Evolutionary conservation across 2,329 filamentous ascomycete species (phyloP), one percentile per base, ranked within the genome.

Genomic region (Xylaria sp.): DNA sequence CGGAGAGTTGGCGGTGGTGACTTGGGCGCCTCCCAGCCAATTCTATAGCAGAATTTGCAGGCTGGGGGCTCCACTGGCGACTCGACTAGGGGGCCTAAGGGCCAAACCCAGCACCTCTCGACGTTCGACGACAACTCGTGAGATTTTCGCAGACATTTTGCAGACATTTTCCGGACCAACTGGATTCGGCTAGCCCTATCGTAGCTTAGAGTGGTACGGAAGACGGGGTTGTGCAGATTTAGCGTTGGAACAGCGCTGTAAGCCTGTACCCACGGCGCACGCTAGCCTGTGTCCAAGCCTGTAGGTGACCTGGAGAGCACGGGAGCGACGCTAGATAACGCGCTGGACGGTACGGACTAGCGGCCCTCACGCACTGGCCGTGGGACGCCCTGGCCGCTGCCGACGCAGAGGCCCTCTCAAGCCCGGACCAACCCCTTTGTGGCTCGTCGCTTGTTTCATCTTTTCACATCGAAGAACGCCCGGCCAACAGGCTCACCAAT

Each of bases 401-500:
- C 11, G 7, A 10, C 2, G 11, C 37, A 30, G 55, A 34, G 18
- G 35, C 9, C 23, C 23, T 30, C 23, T 30, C 23, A 30, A 30
- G 23, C 23, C 23, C 23, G 34, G 39, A 51, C 55, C 37, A n/a
- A 46, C 18, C 60, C 50, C 60, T 57, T 65, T 60, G 65, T 67
- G 64, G 64, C 65, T 63, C 61, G 63, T 68, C 66, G 64, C 65
- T 67, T 71, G 69, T 71, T 71, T 71, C 69, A 71, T 66, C 60
- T 70, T 62, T 65, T 48, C 23, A 34, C 49, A 18, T 51, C 23
- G 11, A 62, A 63, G 50, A 62, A 55, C 61, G 61, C 23, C 5
- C 23, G 60, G 59, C 57, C 58, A 57, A 65, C 67, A 64, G 64
- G 68, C 65, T 61, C 59, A 65, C 67, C 69, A 70, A 69, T 70